Percentiles rank a stretch among this genome's conserved stretches.
phyloP scores from a whole-genome alignment of 192 early-diverging fungal species.

The Coemansia sp. region DNA sequence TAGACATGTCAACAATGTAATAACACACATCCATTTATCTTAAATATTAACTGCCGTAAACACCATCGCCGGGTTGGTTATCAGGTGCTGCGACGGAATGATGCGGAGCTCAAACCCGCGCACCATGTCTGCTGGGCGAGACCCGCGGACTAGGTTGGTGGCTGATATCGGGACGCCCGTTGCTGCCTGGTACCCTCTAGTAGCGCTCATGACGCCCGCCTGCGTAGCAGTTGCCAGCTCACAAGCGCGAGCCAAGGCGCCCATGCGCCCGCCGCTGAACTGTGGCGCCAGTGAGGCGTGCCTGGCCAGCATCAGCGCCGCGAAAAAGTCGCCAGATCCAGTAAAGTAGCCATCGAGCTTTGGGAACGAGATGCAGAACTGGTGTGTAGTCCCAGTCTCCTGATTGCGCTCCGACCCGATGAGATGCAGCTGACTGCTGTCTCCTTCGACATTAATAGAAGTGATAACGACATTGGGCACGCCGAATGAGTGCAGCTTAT shows the following conservation, averaged over 20 bases:
- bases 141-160: constrained; percentile 31
- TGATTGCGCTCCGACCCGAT: constrained; percentile 49
- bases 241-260: constrained; percentile 59
- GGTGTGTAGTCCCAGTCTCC: constrained; percentile 20
- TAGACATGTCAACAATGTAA: not conserved
- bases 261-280: constrained; percentile 1
- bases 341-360: constrained; percentile 79
- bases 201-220: constrained; percentile 71
- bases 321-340: constrained; percentile 92
- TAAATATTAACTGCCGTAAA: constrained; percentile 13
- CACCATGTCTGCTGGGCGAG: constrained; percentile 44
- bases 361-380: constrained; percentile 77
- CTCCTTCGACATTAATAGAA: constrained; percentile 59
- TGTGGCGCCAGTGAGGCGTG: constrained; percentile 47
- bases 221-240: constrained; percentile 70
- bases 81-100: constrained; percentile 62
- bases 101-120: constrained; percentile 71
- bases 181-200: constrained; percentile 51
- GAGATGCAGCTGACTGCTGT: constrained; percentile 43
- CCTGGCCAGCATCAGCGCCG: constrained; percentile 72
- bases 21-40: not conserved
- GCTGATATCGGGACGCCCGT: constrained; percentile 12
- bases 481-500: constrained; percentile 69
- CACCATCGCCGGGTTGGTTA: constrained; percentile 15
- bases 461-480: constrained; percentile 78